phyloP scores from a whole-genome alignment of 257 asterid genomes.

The Scutellaria barbata region DNA sequence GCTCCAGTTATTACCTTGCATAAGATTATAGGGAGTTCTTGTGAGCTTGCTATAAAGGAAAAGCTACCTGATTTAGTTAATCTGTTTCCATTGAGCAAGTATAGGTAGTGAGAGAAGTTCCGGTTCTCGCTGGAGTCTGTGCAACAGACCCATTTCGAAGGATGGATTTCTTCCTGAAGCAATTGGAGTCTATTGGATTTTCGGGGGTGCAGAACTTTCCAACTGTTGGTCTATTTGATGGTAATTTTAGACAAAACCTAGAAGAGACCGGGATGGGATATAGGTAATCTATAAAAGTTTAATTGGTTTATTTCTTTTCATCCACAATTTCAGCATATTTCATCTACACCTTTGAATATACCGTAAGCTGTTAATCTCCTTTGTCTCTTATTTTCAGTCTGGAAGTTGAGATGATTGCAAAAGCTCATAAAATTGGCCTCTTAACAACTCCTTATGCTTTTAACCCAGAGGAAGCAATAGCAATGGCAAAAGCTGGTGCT shows the following conservation, averaged over 20 bases:
- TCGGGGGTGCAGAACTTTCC: slow-evolving; percentile 97
- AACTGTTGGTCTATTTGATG: slow-evolving; percentile 93
- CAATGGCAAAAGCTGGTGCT: slow-evolving; percentile 97
- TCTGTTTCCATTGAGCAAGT: slow-evolving; percentile 34
- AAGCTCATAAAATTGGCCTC: slow-evolving; percentile 91
- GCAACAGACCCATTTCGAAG: slow-evolving; percentile 96
- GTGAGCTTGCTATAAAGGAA: not conserved
- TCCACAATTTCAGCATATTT: slow-evolving; percentile 9
- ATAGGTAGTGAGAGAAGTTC: slow-evolving; percentile 86
- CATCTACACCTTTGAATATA: not conserved
- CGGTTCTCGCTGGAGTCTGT: slow-evolving; percentile 98
- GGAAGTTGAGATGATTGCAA: slow-evolving; percentile 96
- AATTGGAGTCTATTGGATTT: slow-evolving; percentile 91
- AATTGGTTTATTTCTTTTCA: not conserved
- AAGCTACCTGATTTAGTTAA: slow-evolving; percentile 18
- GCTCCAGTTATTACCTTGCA: slow-evolving; percentile 21
- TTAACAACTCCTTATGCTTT: slow-evolving; percentile 97
- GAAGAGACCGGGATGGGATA: slow-evolving; percentile 99
- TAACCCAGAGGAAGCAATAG: slow-evolving; percentile 78
- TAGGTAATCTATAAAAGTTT: slow-evolving; percentile 46
- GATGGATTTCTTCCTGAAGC: slow-evolving; percentile 92
- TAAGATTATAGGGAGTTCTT: slow-evolving; percentile 12
- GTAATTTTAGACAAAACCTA: slow-evolving; percentile 88
- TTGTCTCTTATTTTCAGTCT: slow-evolving; percentile 47
- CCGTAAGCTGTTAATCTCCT: not conserved